Base-by-base conservation (phyloP, 352 stramenopile species). In the Pythium brachiatum region DNA sequence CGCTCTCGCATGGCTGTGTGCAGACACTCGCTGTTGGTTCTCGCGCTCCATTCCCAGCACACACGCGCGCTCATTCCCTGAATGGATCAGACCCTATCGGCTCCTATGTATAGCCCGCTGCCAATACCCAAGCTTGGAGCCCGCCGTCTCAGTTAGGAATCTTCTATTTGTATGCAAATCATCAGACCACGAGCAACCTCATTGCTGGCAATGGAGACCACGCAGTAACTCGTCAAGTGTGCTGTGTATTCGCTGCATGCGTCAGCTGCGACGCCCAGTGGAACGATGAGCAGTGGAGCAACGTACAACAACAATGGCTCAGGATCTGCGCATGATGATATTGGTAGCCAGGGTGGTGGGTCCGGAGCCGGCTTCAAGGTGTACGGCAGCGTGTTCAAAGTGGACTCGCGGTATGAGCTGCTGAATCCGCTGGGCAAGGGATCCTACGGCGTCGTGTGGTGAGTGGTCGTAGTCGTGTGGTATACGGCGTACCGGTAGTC, bases 391-490 rank as follows among this genome's bases (percentile, higher is more conserved):
- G 55, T 90, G 12, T 96, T 96, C 68, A 86, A 92, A 62, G 78
- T 92, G 18, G 83, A 92, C 34, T 78, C 81, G 34, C 76, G 84
- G 20, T 97, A 97, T 56, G 75, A 90, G 56, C 81, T 95, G 54
- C 76, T 97, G 48, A 93, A 97, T 55, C 75, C 86, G 7, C 66
- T 98, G 1, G 92, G 92, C 8, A 95, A 96, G 64, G 92, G 92
- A 31, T 96, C 88, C 2, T 98, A 98, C 46, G 92, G 92, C 32
- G 77, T 97, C 31, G 92, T 98, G 20, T 95, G 82, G 74, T 90
- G 75, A 26, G 78, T 27, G 25, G 25, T n/a, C n/a, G n/a, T n/a
- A n/a, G n/a, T n/a, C n/a, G n/a, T n/a, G n/a, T n/a, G n/a, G n/a
- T n/a, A n/a, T n/a, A n/a, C n/a, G n/a, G n/a, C n/a, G n/a, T n/a